These are phyloP conservation scores for Micractinium conductrix DNA, from an alignment of 139 green algal genomes.

Conservation along the genomic window DNA sequence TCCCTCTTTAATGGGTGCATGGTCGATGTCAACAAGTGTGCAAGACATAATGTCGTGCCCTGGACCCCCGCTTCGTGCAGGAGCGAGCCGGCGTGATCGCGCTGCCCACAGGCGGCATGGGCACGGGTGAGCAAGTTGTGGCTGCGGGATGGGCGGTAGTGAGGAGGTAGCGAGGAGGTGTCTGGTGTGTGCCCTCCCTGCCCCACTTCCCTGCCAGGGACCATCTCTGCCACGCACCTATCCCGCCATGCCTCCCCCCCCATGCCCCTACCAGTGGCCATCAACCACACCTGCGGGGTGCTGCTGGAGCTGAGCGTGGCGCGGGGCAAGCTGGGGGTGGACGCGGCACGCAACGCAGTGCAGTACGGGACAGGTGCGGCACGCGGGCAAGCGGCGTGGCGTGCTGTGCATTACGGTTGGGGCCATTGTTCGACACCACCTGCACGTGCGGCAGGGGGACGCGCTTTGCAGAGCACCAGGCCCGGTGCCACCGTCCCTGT, in stretches of 20 bases:
- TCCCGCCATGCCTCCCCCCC: background rate
- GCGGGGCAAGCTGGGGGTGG: background rate
- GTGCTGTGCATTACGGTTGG: background rate
- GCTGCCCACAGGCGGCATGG: background rate
- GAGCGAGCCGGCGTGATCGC: slow-evolving; percentile 18
- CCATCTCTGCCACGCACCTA: background rate
- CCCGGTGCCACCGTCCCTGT: no score
- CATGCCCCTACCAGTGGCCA: slow-evolving; percentile 5
- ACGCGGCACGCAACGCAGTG: background rate
- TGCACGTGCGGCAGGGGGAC: no score
- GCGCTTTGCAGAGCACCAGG: no score
- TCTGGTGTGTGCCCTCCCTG: no score
- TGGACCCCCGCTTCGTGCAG: background rate
- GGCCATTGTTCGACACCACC: no score
- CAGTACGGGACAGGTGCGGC: background rate
- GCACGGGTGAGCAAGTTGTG: slow-evolving; percentile 1
- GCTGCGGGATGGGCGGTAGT: no score
- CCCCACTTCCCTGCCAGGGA: background rate
- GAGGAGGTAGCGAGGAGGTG: no score
- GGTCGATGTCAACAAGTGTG: no score
- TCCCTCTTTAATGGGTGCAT: background rate
- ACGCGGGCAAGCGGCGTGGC: background rate
- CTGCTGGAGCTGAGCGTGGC: slow-evolving; percentile 10
- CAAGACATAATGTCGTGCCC: background rate
- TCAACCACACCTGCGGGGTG: background rate